A percentile compares a stretch with the other conserved stretches of the same genome.
phyloP scores from a whole-genome alignment of 2,329 filamentous ascomycete species.

The Parastagonospora avenae region DNA sequence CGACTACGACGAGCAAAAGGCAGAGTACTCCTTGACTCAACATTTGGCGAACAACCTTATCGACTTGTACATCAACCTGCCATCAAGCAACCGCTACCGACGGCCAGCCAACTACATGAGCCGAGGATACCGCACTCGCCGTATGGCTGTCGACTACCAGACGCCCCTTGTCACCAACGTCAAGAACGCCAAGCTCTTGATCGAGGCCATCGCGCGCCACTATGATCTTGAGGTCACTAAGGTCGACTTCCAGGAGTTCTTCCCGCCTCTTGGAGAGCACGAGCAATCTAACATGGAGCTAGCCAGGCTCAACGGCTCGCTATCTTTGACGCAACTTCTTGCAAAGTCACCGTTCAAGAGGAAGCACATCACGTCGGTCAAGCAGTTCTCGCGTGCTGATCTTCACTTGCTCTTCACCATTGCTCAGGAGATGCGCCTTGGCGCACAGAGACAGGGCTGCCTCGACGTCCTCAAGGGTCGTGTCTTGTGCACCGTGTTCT shows the following conservation, averaged over 20 bases:
- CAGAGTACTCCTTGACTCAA: constrained; percentile 95
- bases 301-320: constrained; percentile 61
- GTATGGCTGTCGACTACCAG: constrained; percentile 98
- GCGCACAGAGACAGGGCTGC: constrained; percentile 89
- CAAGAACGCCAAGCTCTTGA: constrained; percentile 97
- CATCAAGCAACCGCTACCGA: constrained; percentile 97
- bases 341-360: constrained; percentile 85
- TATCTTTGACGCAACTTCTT: constrained; percentile 72
- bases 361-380: constrained; percentile 88
- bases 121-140: constrained; percentile 92
- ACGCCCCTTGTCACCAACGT: constrained; percentile 97
- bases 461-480: constrained; percentile 85
- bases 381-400: constrained; percentile 84
- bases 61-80: constrained; percentile 97
- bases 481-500: constrained; percentile 92
- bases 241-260: constrained; percentile 89
- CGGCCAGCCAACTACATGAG: constrained; percentile 98
- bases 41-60: constrained; percentile 98
- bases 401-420: constrained; percentile 94
- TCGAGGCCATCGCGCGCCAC: constrained; percentile 90
- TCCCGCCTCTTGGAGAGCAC: constrained; percentile 42
- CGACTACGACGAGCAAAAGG: constrained; percentile 80
- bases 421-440: constrained; percentile 95
- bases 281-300: constrained; percentile 46
- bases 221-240: constrained; percentile 82